Evolutionary conservation across 306 rosid genomes (phyloP).

Genomic region (Cucumis hystrix): DNA sequence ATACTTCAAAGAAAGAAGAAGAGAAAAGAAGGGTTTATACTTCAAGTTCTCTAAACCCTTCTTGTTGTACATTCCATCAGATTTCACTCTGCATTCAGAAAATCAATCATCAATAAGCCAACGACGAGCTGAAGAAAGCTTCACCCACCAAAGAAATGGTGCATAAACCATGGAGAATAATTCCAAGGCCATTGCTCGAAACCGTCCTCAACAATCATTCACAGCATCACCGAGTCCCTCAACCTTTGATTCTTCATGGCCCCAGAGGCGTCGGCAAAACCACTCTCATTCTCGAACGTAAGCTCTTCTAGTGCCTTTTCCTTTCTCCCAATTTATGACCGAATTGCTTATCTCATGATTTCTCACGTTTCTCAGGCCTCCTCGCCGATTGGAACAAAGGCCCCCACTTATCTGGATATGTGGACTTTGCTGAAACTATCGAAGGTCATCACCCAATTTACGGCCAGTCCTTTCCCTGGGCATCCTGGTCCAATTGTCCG

Average conservation of each 20-base stretch:
- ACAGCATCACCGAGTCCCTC: slow-evolving; percentile 77
- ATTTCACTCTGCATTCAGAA: background rate
- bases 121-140: background rate
- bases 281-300: slow-evolving; percentile 79
- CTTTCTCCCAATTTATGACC: background rate
- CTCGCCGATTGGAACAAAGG: slow-evolving; percentile 66
- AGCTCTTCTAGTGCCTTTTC: background rate
- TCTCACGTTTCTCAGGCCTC: slow-evolving; percentile 31
- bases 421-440: slow-evolving; percentile 67
- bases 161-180: slow-evolving; percentile 61
- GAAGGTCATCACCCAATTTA: slow-evolving; percentile 35
- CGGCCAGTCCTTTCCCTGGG: slow-evolving; percentile 54
- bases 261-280: slow-evolving; percentile 95
- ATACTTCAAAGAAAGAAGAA: too few relatives aligned
- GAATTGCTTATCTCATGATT: background rate
- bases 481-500: slow-evolving; percentile 65
- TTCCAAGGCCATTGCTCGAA: slow-evolving; percentile 74
- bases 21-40: background rate
- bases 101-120: background rate
- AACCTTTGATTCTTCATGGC: slow-evolving; percentile 79
- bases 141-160: slow-evolving; percentile 24
- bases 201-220: slow-evolving; percentile 82
- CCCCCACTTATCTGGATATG: slow-evolving; percentile 83
- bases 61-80: slow-evolving; percentile 9
- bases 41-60: slow-evolving; percentile 30